Evolutionary conservation across 768 basidiomycete species (phyloP), one percentile per base, ranked within the genome.

Genomic region (Gymnopilus junonius): DNA sequence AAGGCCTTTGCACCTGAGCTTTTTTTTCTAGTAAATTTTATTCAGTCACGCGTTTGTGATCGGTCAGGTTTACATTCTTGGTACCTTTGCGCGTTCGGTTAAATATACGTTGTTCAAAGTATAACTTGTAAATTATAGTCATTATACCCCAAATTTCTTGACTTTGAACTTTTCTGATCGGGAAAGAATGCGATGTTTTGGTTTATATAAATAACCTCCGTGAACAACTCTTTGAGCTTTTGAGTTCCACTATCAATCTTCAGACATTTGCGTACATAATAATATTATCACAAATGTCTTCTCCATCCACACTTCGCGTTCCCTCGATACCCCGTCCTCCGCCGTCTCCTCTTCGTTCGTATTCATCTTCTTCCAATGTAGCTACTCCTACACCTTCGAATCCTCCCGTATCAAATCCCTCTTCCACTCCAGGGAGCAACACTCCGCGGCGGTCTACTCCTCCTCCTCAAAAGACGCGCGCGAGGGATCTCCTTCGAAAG

Each of bases 401-500:
- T 17, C 50, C 50, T 34, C 34, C 40, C 5, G 40, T 42, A 1
- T 55, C 46, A 27, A 55, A 61, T 11, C 29, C 45, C 12, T 54
- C 50, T 34, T 34, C 62, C 21, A 48, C 32, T 23, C 31, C 34
- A 48, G 59, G 27, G 7, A 39, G 11, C 23, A 55, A 29, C 29
- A 25, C 50, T 31, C 57, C 57, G 14, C 29, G 59, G 39, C 46
- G 50, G 34, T 58, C 55, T 1, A 35, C 71, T 3, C 64, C 64
- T 20, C 61, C 59, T 1, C 78, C 79, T 32, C 75, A 74, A 21
- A 88, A 87, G 69, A 79, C 83, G 20, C 80, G 88, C 15, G 93
- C 93, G 12, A 82, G 90, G 67, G 92, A 94, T 71, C 73, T 95
- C 53, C 70, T 95, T 55, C 81, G 94, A 69, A 93, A 92, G 67